These are phyloP conservation scores for Strobilomyces confusus DNA, from an alignment of 768 basidiomycete genomes.

Conservation along the genomic window DNA sequence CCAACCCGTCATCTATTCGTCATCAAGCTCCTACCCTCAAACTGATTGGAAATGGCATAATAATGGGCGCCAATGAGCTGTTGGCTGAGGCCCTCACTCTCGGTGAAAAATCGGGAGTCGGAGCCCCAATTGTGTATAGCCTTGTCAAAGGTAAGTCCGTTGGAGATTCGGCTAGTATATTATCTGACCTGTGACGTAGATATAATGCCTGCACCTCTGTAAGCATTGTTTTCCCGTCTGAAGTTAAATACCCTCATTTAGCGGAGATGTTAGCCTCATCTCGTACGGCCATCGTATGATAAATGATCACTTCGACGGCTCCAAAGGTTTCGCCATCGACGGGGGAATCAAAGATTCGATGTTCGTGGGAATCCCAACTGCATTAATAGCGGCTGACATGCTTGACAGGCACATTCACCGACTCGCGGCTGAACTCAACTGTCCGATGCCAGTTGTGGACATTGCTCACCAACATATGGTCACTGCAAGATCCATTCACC, in stretches of 20 bases:
- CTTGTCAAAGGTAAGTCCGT: conserved; percentile 51
- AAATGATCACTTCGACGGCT: conserved; percentile 69
- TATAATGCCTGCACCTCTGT: conserved; percentile 64
- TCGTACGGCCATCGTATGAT: conserved; percentile 66
- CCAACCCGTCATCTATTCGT: neutral
- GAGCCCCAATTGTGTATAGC: conserved; percentile 50
- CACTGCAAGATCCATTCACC: conserved; percentile 71
- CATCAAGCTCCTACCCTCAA: conserved; percentile 63
- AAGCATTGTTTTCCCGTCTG: conserved; percentile 16
- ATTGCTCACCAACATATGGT: conserved; percentile 75
- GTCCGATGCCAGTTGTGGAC: conserved; percentile 70
- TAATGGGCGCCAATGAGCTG: conserved; percentile 73
- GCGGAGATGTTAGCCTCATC: conserved; percentile 38
- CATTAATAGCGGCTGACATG: conserved; percentile 4
- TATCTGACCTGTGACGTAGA: conserved; percentile 39
- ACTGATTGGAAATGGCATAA: conserved; percentile 75
- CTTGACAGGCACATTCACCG: conserved; percentile 58
- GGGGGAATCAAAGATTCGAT: conserved; percentile 87
- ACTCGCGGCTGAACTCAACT: conserved; percentile 59
- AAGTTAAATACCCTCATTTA: neutral
- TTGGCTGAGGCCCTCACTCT: conserved; percentile 82
- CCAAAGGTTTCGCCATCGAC: conserved; percentile 72
- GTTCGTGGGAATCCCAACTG: conserved; percentile 31
- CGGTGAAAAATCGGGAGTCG: conserved; percentile 80
- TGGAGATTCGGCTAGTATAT: neutral